A percentile compares a stretch with the other conserved stretches of the same genome.
These are phyloP conservation scores for Penicillium sp. DNA, from an alignment of 2,329 filamentous ascomycete genomes.

Conservation along the genomic window DNA sequence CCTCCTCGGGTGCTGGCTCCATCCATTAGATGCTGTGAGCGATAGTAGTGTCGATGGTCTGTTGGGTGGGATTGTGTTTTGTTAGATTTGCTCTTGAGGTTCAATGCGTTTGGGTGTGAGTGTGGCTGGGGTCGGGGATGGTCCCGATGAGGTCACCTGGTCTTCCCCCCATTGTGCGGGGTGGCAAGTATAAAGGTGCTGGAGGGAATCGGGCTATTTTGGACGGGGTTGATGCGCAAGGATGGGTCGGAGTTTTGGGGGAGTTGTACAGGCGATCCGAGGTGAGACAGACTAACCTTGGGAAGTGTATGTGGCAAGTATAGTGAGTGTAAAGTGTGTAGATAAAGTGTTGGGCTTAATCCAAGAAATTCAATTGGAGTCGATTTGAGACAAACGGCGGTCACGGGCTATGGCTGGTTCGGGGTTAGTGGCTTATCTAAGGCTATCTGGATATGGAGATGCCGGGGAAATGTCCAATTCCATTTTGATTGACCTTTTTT, in stretches of 20 bases:
- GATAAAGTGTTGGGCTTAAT: neutral
- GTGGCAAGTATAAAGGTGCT: slow-evolving; percentile 2
- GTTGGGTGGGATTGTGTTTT: neutral
- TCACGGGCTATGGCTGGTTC: neutral
- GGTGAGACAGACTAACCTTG: slow-evolving; percentile 5
- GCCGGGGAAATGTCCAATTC: neutral
- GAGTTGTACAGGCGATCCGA: neutral
- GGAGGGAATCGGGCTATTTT: neutral
- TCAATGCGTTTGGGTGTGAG: neutral
- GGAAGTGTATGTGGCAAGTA: neutral
- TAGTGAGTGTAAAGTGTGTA: neutral
- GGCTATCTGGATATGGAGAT: neutral
- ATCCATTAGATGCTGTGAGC: slow-evolving; percentile 38
- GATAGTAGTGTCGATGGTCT: slow-evolving; percentile 1
- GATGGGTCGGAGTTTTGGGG: neutral
- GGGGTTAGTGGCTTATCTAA: slow-evolving; percentile 2
- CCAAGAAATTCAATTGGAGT: neutral
- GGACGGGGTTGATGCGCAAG: neutral
- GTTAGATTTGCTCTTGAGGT: neutral
- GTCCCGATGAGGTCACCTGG: neutral
- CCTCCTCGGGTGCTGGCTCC: slow-evolving; percentile 42
- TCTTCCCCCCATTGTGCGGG: neutral
- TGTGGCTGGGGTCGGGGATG: neutral
- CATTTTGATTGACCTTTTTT: neutral
- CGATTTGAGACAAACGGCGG: slow-evolving; percentile 1